These are phyloP conservation scores for Scedosporium boydii DNA, from an alignment of 2,329 filamentous ascomycete genomes.

Conservation along the genomic window DNA sequence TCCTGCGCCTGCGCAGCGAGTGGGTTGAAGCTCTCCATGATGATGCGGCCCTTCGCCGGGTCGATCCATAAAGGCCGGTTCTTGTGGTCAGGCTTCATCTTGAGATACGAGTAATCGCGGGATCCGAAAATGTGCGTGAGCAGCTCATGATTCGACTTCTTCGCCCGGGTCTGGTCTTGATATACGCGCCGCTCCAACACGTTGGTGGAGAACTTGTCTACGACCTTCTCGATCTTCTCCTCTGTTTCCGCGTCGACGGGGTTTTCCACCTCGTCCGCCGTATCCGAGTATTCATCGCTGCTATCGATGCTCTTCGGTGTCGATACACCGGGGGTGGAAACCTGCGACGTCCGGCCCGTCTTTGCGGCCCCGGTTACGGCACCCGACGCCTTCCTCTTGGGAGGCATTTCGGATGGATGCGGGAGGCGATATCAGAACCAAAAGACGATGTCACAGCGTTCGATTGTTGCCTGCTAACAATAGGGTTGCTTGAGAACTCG, in stretches of 20 bases:
- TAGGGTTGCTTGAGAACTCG: not conserved
- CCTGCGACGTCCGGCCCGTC: slow-evolving; percentile 44
- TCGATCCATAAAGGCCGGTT: slow-evolving; percentile 93
- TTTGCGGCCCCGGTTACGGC: slow-evolving; percentile 40
- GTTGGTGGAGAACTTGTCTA: slow-evolving; percentile 44
- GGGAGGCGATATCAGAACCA: not conserved
- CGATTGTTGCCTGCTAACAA: not conserved
- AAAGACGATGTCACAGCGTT: not conserved
- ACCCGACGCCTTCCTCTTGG: slow-evolving; percentile 57
- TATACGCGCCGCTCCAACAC: slow-evolving; percentile 4
- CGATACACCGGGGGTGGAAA: slow-evolving; percentile 51
- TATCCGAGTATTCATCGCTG: slow-evolving; percentile 35
- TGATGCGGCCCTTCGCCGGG: slow-evolving; percentile 74
- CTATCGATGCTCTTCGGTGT: slow-evolving; percentile 51
- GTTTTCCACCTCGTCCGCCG: slow-evolving; percentile 34
- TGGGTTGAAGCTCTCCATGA: slow-evolving; percentile 88
- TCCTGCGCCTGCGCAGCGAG: slow-evolving; percentile 81
- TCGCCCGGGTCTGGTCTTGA: slow-evolving; percentile 39
- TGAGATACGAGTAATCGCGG: slow-evolving; percentile 70
- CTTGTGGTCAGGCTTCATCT: slow-evolving; percentile 78
- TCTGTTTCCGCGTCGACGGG: slow-evolving; percentile 42
- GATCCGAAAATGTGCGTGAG: slow-evolving; percentile 36
- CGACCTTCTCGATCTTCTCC: slow-evolving; percentile 45
- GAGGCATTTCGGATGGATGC: slow-evolving; percentile 41
- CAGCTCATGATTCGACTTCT: slow-evolving; percentile 27